Percentiles rank a stretch among this genome's conserved stretches.
Conservation (phyloP, 2,329 filamentous ascomycete species). For the Boeremia exigua region DNA sequence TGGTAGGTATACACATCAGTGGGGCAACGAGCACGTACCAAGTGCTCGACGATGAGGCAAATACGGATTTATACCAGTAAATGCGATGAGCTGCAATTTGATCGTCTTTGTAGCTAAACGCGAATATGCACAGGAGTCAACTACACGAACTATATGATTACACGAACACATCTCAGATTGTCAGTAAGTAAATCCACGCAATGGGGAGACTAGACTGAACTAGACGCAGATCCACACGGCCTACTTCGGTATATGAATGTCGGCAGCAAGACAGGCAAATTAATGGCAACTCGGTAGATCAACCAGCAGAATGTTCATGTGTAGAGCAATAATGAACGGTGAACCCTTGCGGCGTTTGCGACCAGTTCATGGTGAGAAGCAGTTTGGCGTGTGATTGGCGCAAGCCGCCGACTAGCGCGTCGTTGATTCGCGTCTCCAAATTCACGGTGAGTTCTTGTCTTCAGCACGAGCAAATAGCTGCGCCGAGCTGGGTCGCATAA, state of each 20-base stretch:
- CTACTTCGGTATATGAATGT: too few species aligned
- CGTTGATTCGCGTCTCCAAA: not conserved
- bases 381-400: not conserved
- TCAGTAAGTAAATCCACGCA: too few species aligned
- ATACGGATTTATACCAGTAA: not conserved
- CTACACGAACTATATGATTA: too few species aligned
- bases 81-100: not conserved
- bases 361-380: not conserved
- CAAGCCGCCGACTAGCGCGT: not conserved
- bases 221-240: too few species aligned
- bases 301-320: too few species aligned
- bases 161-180: too few species aligned
- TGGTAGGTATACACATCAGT: not conserved
- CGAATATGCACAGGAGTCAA: not conserved
- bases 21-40: not conserved
- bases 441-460: slow-evolving; percentile 7
- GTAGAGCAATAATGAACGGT: too few species aligned
- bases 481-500: not conserved
- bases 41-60: not conserved
- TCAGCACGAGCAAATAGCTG: not conserved
- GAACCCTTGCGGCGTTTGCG: not conserved
- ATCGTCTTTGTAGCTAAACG: not conserved
- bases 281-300: too few species aligned
- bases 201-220: too few species aligned
- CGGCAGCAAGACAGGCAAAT: too few species aligned